A percentile compares a stretch with the other conserved stretches of the same genome.
These are phyloP conservation scores for Allium cepa DNA, from an alignment of 106 monocot genomes.

Conservation along the genomic window DNA sequence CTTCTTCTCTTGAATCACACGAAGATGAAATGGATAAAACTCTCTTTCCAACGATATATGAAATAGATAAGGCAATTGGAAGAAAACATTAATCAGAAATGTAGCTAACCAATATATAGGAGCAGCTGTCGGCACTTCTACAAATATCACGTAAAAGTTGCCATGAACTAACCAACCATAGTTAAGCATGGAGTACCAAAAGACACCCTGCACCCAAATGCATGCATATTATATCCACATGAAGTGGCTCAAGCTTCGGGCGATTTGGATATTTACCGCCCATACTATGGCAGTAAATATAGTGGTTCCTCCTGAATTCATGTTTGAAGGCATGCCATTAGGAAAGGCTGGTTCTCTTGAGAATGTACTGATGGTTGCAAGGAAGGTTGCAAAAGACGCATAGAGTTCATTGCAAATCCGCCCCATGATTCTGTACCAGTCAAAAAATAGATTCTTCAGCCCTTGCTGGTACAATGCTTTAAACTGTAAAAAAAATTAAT, in stretches of 20 bases:
- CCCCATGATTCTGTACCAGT: slow-evolving; percentile 55
- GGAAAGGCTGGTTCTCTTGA: slow-evolving; percentile 22
- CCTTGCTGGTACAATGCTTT: slow-evolving; percentile 74
- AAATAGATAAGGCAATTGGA: slow-evolving; percentile 39
- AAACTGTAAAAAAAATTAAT: too few species aligned
- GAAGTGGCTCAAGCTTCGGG: slow-evolving; percentile 61
- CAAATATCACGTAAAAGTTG: slow-evolving; percentile 23
- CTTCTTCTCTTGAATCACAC: slow-evolving; percentile 57
- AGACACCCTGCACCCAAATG: slow-evolving; percentile 46
- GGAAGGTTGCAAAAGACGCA: slow-evolving; percentile 45
- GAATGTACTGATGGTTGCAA: slow-evolving; percentile 29
- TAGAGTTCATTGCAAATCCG: slow-evolving; percentile 58
- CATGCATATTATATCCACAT: slow-evolving; percentile 59
- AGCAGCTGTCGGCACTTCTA: slow-evolving; percentile 32
- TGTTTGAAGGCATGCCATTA: slow-evolving; percentile 32
- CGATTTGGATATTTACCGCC: slow-evolving; percentile 55
- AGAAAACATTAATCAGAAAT: slow-evolving; percentile 24
- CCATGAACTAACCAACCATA: slow-evolving; percentile 33
- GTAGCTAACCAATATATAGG: slow-evolving; percentile 44
- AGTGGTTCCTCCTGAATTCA: slow-evolving; percentile 37
- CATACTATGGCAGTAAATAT: slow-evolving; percentile 69
- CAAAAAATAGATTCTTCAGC: slow-evolving; percentile 54
- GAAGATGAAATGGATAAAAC: slow-evolving; percentile 36
- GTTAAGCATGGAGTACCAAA: slow-evolving; percentile 44
- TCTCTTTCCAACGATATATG: slow-evolving; percentile 29